These are phyloP conservation scores for Poa pratensis DNA, from an alignment of 176 grass and related monocot genomes.

Conservation along the genomic window DNA sequence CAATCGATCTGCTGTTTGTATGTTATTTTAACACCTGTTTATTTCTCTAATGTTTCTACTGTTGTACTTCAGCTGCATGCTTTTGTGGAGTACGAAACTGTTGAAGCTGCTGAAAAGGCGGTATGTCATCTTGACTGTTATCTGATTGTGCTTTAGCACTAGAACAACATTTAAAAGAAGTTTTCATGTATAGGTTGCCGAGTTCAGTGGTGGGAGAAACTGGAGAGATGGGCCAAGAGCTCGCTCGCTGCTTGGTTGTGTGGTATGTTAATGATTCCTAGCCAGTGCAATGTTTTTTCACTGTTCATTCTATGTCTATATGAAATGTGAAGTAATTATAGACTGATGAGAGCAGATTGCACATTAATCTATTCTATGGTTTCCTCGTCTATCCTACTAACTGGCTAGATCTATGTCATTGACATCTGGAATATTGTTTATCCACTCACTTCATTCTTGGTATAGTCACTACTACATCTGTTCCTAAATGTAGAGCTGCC, in stretches of 20 bases:
- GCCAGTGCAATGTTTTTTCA: conserved; percentile 26
- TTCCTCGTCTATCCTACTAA: conserved; percentile 10
- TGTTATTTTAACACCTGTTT: not conserved
- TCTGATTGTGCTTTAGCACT: not conserved
- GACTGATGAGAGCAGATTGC: conserved; percentile 1
- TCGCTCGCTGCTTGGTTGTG: conserved; percentile 70
- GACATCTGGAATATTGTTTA: not conserved
- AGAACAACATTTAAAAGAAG: conserved; percentile 7
- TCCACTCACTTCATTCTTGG: not conserved
- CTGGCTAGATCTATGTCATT: conserved; percentile 10
- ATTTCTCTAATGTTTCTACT: not conserved
- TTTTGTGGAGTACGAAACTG: conserved; percentile 87
- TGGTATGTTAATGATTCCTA: conserved; percentile 58
- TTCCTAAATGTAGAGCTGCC: too few species aligned
- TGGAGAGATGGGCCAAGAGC: conserved; percentile 92
- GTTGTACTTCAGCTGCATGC: conserved; percentile 77
- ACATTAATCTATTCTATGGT: not conserved
- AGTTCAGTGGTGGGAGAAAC: conserved; percentile 80
- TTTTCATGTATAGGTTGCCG: conserved; percentile 61
- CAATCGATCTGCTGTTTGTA: conserved; percentile 11
- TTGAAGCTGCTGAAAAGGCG: conserved; percentile 92
- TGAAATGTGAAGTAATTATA: conserved; percentile 4
- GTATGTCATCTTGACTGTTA: conserved; percentile 57
- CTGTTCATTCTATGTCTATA: not conserved
- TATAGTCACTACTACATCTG: not conserved